phyloP scores from a whole-genome alignment of 2,329 filamentous ascomycete species.

The Drechslerella coelobrocha region DNA sequence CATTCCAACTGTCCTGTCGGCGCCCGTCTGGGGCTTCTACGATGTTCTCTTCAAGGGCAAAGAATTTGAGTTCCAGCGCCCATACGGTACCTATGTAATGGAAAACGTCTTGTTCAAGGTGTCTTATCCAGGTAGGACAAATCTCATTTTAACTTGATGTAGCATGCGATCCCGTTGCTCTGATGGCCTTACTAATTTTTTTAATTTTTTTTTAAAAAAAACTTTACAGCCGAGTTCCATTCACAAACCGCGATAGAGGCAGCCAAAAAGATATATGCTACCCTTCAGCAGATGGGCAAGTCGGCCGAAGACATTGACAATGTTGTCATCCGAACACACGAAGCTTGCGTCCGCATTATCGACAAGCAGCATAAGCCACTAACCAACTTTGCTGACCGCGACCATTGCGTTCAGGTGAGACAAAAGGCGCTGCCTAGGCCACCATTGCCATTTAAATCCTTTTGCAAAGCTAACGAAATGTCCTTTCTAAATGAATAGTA shows the following conservation, averaged over 20 bases:
- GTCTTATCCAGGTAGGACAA: conserved; percentile 81
- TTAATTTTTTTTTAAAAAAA: no score
- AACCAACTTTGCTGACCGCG: conserved; percentile 99
- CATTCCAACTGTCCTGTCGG: conserved; percentile 88
- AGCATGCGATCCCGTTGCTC: conserved; percentile 2
- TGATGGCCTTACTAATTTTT: conserved; percentile 50
- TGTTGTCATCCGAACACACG: conserved; percentile 93
- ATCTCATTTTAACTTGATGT: not conserved
- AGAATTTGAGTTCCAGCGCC: conserved; percentile 93
- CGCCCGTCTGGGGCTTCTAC: conserved; percentile 97
- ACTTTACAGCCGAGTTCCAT: conserved; percentile 81
- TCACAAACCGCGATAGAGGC: conserved; percentile 98
- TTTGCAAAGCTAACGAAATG: no score
- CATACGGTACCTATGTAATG: conserved; percentile 99
- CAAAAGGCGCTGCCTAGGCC: not conserved
- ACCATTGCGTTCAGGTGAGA: conserved; percentile 89
- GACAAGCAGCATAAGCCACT: conserved; percentile 99
- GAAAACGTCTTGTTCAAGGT: conserved; percentile 99
- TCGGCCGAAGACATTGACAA: conserved; percentile 90
- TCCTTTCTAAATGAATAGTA: no score
- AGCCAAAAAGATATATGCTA: conserved; percentile 83
- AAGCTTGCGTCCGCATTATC: conserved; percentile 98
- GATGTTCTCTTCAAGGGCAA: conserved; percentile 97
- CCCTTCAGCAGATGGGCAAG: conserved; percentile 84
- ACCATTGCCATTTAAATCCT: no score